phyloP scores from a whole-genome alignment of 2,329 filamentous ascomycete species.

The Claviceps sorghi region DNA sequence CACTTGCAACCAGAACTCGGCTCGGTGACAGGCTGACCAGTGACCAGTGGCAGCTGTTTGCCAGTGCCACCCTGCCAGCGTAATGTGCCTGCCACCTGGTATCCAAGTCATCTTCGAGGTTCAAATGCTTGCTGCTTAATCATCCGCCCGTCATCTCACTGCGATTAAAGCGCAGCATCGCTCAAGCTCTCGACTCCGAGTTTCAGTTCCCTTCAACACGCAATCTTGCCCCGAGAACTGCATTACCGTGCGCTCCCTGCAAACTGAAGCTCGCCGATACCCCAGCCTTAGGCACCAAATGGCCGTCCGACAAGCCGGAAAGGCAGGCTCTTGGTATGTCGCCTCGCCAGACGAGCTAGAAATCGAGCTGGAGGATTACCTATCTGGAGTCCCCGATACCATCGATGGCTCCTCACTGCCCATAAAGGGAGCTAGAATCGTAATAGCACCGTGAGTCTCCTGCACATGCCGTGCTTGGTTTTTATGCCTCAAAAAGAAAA shows the following conservation, averaged over 20 bases:
- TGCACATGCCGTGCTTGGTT: not conserved
- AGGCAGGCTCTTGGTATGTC: conserved; percentile 83
- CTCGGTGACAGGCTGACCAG: not conserved
- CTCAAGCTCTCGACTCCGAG: not conserved
- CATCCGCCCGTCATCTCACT: not conserved
- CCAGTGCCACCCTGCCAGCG: not conserved
- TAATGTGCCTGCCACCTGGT: not conserved
- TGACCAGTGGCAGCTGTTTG: not conserved
- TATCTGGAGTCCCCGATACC: conserved; percentile 53
- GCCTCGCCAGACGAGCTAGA: conserved; percentile 44
- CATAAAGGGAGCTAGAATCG: conserved; percentile 57
- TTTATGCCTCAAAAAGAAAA: no score
- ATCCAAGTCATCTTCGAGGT: not conserved
- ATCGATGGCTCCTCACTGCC: conserved; percentile 49
- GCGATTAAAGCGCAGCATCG: not conserved
- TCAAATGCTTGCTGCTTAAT: not conserved
- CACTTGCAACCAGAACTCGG: not conserved
- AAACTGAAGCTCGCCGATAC: not conserved
- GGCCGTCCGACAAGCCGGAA: conserved; percentile 22
- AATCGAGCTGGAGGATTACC: conserved; percentile 56
- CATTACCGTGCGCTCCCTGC: not conserved
- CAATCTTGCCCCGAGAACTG: not conserved
- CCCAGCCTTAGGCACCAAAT: not conserved
- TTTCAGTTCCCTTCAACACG: no score
- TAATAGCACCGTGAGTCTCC: conserved; percentile 79